Base-by-base conservation (phyloP, 2,329 filamentous ascomycete genomes). In the Verticillium nubilum region DNA sequence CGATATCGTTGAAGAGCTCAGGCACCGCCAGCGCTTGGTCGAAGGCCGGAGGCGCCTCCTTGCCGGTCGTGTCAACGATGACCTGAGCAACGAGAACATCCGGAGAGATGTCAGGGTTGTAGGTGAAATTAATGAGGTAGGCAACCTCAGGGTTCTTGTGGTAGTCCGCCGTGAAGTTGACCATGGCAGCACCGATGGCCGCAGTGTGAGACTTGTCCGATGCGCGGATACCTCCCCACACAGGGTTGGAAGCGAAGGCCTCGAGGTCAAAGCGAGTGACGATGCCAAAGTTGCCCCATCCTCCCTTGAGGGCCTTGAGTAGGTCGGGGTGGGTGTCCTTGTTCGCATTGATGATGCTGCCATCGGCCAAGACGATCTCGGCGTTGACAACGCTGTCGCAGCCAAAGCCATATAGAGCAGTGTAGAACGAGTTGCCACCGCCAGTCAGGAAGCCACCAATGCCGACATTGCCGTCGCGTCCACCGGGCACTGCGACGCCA, bases 401-500 rank as follows among this genome's bases (percentile, higher is more conserved):
- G 9, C 73, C 76, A 66, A 76, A 79, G 3, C 82, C 81, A 29
- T 75, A 68, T 0, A 67, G 68, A 0, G 74, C 73, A 2, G 76
- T 73, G 65, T 80, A 78, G 69, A 74, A 82, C 1, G 78, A 79
- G 25, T 82, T 74, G 10, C 81, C 81, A 28, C 80, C 78, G 6
- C 78, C 78, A 0, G 80, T 73, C 4, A 76, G 64, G 27, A 80
- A 69, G 1, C 79, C 80, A 4, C 74, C 70, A 1, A 81, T 77
- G 15, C 78, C 78, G 10, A 80, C 74, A 5, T 68, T 67, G 0
- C 73, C 68, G 13, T 73, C 71, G 17, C 80, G 72, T 1, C 78
- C 79, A 0, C 79, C 80, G 0, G 74, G 70, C 2, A 78, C 77
- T 1, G 73, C 69, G 15, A 79, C 65, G 1, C 71, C 71, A 28